Evolutionary conservation across 2,329 filamentous ascomycete species (phyloP).

Genomic region (Hortaea sp.): DNA sequence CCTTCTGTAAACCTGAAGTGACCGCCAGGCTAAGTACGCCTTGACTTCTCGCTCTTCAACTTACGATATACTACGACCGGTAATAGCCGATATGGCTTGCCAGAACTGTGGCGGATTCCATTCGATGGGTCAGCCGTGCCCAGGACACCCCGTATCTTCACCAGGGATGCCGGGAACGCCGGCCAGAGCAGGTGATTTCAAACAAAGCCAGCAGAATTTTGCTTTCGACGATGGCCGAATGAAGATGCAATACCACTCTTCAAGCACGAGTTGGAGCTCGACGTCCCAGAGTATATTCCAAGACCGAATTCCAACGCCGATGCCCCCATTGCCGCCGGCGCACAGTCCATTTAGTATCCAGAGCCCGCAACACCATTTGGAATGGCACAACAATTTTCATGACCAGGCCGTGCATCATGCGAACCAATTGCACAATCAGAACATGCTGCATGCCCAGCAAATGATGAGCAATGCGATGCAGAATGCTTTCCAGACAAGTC

Average conservation of each 20-base stretch:
- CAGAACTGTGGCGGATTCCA: not conserved
- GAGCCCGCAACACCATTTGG: not conserved
- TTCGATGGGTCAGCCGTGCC: not conserved
- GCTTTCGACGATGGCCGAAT: slow-evolving; percentile 3
- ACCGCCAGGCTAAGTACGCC: no score
- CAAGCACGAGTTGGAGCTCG: not conserved
- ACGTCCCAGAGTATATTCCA: not conserved
- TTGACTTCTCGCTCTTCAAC: no score
- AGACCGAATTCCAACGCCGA: not conserved
- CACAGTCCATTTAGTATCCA: not conserved
- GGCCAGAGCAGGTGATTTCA: not conserved
- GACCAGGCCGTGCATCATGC: not conserved
- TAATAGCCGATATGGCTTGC: not conserved
- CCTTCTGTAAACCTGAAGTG: no score
- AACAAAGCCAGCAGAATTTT: slow-evolving; percentile 3
- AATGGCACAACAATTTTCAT: not conserved
- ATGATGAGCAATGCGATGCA: not conserved
- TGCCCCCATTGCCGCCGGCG: not conserved
- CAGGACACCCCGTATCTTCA: not conserved
- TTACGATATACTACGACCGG: no score
- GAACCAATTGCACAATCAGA: not conserved
- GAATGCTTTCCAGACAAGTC: not conserved
- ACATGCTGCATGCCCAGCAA: not conserved
- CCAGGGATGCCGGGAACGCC: not conserved
- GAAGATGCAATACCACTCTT: slow-evolving; percentile 1